Evolutionary conservation across 352 stramenopile species (phyloP).

Genomic region (Globisporangium uncinulatum): DNA sequence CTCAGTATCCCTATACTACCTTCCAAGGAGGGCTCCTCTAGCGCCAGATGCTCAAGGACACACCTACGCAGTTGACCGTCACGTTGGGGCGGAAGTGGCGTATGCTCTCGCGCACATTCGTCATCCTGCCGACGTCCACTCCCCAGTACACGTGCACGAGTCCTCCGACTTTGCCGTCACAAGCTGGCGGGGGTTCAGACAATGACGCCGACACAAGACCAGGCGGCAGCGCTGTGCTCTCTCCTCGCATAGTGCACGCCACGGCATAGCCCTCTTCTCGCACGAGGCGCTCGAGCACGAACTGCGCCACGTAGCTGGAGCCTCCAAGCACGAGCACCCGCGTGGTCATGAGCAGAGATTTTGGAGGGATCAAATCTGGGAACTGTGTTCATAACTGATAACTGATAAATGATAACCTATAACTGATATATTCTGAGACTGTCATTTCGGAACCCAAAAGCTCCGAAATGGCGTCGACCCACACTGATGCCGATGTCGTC

Average conservation of each 20-base stretch:
- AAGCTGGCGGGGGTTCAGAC: background rate
- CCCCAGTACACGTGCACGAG: conserved; percentile 34
- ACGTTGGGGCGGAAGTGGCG: conserved; percentile 31
- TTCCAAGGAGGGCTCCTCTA: background rate
- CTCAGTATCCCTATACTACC: background rate
- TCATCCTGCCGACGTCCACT: conserved; percentile 29
- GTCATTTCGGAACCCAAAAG: background rate
- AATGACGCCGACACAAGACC: conserved; percentile 18
- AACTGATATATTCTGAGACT: background rate
- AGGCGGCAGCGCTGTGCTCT: conserved; percentile 15
- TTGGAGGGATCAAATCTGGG: background rate
- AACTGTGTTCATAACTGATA: background rate
- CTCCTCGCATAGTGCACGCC: conserved; percentile 33
- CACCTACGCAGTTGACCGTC: conserved; percentile 58
- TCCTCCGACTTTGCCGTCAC: background rate
- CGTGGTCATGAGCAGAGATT: background rate
- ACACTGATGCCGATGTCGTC: background rate
- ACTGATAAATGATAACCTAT: no score
- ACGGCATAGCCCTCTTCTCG: conserved; percentile 11
- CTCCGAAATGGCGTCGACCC: conserved; percentile 8
- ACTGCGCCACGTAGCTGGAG: conserved; percentile 66
- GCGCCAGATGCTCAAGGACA: background rate
- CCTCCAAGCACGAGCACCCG: conserved; percentile 53
- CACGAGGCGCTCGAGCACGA: conserved; percentile 28
- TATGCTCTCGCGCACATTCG: conserved; percentile 27